Conservation (phyloP, 2,329 filamentous ascomycete species). For the Juglanconis sp. region DNA sequence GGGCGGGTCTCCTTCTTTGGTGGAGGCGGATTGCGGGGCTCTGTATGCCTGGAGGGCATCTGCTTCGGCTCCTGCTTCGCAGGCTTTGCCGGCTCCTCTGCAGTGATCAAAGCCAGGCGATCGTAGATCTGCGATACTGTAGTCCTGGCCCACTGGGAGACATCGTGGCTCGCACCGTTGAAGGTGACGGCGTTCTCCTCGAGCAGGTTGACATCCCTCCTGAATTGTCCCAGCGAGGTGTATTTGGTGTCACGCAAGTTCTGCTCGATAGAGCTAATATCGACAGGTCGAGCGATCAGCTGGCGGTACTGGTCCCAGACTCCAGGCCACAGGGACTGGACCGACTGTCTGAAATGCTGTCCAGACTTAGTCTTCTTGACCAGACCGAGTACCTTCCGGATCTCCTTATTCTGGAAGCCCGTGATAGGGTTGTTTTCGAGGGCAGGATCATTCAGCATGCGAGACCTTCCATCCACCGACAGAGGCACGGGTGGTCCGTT, state of each 20-base stretch:
- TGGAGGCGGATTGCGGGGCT: constrained; percentile 38
- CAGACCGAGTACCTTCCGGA: constrained; percentile 64
- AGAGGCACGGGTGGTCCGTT: constrained; percentile 28
- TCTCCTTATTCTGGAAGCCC: constrained; percentile 55
- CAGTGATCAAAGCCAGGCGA: constrained; percentile 41
- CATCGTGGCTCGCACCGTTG: constrained; percentile 74
- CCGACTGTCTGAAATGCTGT: constrained; percentile 70
- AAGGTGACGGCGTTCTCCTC: constrained; percentile 76
- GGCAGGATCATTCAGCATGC: constrained; percentile 39
- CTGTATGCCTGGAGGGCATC: constrained; percentile 43
- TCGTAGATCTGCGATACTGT: constrained; percentile 56
- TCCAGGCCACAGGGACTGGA: constrained; percentile 69
- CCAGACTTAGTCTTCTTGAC: constrained; percentile 86
- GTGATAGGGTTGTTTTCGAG: constrained; percentile 53
- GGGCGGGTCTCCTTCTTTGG: constrained; percentile 28
- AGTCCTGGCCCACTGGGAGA: constrained; percentile 56
- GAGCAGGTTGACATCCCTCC: constrained; percentile 72
- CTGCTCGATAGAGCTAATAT: constrained; percentile 77
- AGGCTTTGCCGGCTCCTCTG: constrained; percentile 55
- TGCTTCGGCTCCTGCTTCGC: constrained; percentile 58
- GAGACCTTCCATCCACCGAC: constrained; percentile 26
- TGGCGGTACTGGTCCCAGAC: constrained; percentile 67
- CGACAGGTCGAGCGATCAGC: constrained; percentile 68
- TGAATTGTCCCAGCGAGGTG: constrained; percentile 66
- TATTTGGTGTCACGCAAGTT: constrained; percentile 73